Percentiles rank a stretch among this genome's conserved stretches.
Conservation (phyloP, 2,329 filamentous ascomycete genomes). For the Verticillium nubilum region DNA sequence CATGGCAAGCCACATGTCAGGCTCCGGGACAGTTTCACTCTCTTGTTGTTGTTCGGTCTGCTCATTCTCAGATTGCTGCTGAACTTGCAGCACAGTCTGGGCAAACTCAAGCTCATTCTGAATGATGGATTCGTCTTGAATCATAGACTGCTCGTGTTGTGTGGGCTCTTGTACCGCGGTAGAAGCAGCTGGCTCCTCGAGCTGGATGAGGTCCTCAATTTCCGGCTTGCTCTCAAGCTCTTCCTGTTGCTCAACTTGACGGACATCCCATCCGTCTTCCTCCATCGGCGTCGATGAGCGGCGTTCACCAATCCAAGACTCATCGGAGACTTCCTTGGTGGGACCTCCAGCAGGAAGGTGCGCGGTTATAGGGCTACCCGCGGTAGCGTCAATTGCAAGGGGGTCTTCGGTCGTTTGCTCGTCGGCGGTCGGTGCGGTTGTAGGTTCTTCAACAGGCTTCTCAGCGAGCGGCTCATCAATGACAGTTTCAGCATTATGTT, state of each 20-base stretch:
- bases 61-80: not conserved
- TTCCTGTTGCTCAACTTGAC: not conserved
- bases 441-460: not conserved
- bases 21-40: slow-evolving; percentile 18
- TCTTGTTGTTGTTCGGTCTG: not conserved
- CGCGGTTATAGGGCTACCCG: not conserved
- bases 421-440: not conserved
- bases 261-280: not conserved
- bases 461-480: not conserved
- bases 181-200: not conserved
- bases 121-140: slow-evolving; percentile 22
- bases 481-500: not conserved
- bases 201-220: slow-evolving; percentile 17
- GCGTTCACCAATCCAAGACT: not conserved
- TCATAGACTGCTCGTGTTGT: slow-evolving; percentile 20
- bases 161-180: slow-evolving; percentile 9
- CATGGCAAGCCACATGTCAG: slow-evolving; percentile 41
- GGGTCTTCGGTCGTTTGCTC: not conserved
- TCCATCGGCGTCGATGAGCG: not conserved
- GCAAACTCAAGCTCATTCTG: slow-evolving; percentile 7
- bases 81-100: not conserved
- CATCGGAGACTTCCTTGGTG: not conserved
- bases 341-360: not conserved
- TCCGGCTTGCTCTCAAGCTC: not conserved
- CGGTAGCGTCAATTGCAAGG: not conserved